Conservation (phyloP, 768 basidiomycete genomes). For the Scleroderma bovista region DNA sequence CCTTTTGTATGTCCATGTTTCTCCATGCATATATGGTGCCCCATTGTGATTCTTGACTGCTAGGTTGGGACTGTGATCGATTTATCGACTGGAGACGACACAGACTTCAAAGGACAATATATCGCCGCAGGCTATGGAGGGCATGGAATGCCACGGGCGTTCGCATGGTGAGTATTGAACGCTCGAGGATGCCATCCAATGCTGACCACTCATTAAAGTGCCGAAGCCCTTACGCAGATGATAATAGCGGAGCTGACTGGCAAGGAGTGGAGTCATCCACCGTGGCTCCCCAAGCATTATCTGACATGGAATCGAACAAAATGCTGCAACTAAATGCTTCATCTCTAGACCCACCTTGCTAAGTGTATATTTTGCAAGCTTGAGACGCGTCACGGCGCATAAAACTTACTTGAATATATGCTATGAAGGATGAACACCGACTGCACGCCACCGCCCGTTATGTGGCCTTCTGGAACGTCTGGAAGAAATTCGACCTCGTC, state of each 20-base stretch:
- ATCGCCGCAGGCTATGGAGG: conserved; percentile 65
- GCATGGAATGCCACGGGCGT: conserved; percentile 72
- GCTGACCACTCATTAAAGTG: no score
- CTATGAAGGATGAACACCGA: no score
- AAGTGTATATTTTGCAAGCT: no score
- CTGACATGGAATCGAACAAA: conserved; percentile 31
- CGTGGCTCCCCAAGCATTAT: conserved; percentile 59
- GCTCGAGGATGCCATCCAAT: no score
- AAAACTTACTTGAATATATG: no score
- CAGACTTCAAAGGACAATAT: conserved; percentile 48
- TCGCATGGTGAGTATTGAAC: no score
- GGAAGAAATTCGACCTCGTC: no score
- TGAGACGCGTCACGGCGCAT: no score
- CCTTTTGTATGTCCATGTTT: background rate
- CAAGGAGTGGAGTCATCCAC: conserved; percentile 44
- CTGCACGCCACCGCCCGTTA: no score
- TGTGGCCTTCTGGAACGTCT: no score
- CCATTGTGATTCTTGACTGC: background rate
- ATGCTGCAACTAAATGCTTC: background rate
- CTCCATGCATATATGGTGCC: no score
- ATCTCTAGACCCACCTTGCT: no score
- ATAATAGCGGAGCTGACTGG: conserved; percentile 43
- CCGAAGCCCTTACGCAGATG: conserved; percentile 54
- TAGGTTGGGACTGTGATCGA: conserved; percentile 2
- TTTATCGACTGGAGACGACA: background rate